Conservation (phyloP, 2,329 filamentous ascomycete species). For the Bisporella sp. region DNA sequence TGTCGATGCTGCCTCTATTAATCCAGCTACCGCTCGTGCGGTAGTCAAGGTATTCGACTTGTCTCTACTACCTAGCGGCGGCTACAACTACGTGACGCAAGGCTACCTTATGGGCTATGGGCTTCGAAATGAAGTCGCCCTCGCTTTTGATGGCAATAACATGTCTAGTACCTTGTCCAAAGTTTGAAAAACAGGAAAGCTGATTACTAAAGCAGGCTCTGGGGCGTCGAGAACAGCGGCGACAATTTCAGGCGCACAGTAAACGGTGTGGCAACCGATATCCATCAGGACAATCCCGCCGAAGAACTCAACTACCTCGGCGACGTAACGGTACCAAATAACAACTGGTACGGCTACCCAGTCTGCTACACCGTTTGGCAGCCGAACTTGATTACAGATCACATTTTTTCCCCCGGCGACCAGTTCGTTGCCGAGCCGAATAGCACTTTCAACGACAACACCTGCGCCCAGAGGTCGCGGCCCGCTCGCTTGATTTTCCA, state of each 20-base stretch:
- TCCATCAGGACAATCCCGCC: conserved; percentile 64
- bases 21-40: conserved; percentile 50
- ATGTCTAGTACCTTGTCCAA: too few relatives aligned
- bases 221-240: conserved; percentile 48
- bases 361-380: conserved; percentile 62
- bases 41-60: conserved; percentile 57
- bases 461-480: conserved; percentile 36
- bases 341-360: conserved; percentile 59
- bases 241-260: conserved; percentile 67
- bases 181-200: too few relatives aligned
- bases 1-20: conserved; percentile 47
- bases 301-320: conserved; percentile 72
- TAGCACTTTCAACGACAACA: conserved; percentile 34
- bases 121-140: conserved; percentile 63
- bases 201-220: conserved; percentile 41
- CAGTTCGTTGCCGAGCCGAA: conserved; percentile 40
- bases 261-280: conserved; percentile 47
- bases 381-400: conserved; percentile 37
- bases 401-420: conserved; percentile 36
- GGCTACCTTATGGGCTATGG: conserved; percentile 57
- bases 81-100: conserved; percentile 40
- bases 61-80: conserved; percentile 26
- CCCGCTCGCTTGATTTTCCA: conserved; percentile 52
- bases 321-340: conserved; percentile 19
- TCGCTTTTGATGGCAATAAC: conserved; percentile 32